Conservation (phyloP, 2,329 filamentous ascomycete genomes). For the Exophiala dermatitidis region DNA sequence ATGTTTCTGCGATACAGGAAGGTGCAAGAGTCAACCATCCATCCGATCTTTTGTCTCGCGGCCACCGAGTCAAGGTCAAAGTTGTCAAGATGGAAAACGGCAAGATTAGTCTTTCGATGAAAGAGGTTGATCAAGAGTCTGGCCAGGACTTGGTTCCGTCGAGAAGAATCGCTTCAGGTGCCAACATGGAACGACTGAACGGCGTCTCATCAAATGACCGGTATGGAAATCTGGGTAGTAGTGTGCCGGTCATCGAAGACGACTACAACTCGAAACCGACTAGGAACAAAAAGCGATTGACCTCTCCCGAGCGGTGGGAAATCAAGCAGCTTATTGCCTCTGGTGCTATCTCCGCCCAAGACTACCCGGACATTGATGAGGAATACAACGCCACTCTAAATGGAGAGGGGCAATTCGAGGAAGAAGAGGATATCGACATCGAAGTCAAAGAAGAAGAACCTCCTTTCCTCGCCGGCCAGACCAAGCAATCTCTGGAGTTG, state of each 20-base stretch:
- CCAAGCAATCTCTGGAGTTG: conserved; percentile 88
- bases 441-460: conserved; percentile 95
- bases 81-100: conserved; percentile 76
- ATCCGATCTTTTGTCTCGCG: conserved; percentile 72
- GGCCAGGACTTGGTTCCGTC: conserved; percentile 77
- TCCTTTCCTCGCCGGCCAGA: conserved; percentile 90
- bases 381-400: conserved; percentile 84
- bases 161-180: conserved; percentile 72
- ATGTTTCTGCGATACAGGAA: conserved; percentile 80
- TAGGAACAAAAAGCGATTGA: conserved; percentile 81
- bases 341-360: conserved; percentile 82
- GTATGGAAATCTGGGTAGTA: conserved; percentile 47
- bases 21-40: conserved; percentile 86
- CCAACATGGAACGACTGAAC: conserved; percentile 77
- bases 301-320: conserved; percentile 94
- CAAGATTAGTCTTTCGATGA: conserved; percentile 87
- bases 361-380: conserved; percentile 90
- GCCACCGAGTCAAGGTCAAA: conserved; percentile 86
- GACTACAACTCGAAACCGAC: conserved; percentile 49
- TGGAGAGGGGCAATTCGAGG: conserved; percentile 82
- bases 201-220: conserved; percentile 53
- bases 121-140: conserved; percentile 86
- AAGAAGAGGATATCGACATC: conserved; percentile 82
- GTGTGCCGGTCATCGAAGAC: conserved; percentile 58
- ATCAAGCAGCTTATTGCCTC: conserved; percentile 94